Evolutionary conservation across 2,329 filamentous ascomycete genomes (phyloP).

Genomic region (Nothopassalora personata): DNA sequence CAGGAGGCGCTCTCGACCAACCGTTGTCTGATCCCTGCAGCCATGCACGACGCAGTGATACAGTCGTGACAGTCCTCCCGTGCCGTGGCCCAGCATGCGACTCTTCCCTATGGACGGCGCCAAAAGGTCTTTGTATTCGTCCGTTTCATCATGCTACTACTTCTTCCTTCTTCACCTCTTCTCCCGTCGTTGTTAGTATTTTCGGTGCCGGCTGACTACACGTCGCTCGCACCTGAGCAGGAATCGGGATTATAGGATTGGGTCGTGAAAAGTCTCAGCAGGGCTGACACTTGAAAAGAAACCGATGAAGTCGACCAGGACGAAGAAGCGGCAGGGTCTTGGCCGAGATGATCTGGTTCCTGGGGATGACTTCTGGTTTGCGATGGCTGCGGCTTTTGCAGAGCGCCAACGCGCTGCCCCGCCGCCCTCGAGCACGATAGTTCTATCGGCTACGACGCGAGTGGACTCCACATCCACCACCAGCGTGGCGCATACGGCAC

Average conservation of each 20-base stretch:
- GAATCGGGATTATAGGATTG: not conserved
- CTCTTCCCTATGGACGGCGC: not conserved
- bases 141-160: conserved; percentile 1
- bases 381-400: not conserved
- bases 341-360: not conserved
- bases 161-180: not conserved
- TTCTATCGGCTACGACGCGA: not conserved
- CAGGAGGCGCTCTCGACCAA: conserved; percentile 4
- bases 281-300: not conserved
- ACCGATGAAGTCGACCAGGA: not conserved
- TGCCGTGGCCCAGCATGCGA: not conserved
- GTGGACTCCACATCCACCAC: not conserved
- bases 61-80: not conserved
- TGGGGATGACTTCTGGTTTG: conserved; percentile 4
- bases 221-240: not conserved
- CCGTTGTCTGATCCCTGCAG: conserved; percentile 7
- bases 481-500: not conserved
- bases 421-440: not conserved
- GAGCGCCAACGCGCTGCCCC: not conserved
- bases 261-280: not conserved
- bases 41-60: conserved; percentile 1
- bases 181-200: not conserved
- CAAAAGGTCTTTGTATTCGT: not conserved
- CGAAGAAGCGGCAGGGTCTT: conserved; percentile 1
- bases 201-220: not conserved